Evolutionary conservation across 805 yeast species (phyloP).

Genomic region (Myxozyma neotropica): DNA sequence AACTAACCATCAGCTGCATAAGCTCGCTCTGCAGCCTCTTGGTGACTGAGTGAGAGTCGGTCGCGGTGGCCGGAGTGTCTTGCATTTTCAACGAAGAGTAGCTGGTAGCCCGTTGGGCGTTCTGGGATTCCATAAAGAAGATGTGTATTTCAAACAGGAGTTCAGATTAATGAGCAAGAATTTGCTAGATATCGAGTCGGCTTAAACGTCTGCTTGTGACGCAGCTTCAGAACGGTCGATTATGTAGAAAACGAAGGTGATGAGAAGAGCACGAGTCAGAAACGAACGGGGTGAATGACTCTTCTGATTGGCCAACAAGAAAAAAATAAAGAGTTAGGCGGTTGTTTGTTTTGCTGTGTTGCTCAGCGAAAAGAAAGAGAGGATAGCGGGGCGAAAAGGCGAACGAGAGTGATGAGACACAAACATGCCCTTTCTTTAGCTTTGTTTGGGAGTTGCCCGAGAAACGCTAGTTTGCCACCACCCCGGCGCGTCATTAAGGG

Average conservation of each 20-base stretch:
- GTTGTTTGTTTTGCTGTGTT: too few species aligned
- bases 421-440: not conserved
- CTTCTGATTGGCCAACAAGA: not conserved
- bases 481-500: not conserved
- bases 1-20: conserved; percentile 51
- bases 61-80: conserved; percentile 33
- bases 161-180: not conserved
- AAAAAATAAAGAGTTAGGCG: not conserved
- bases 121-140: conserved; percentile 33
- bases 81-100: conserved; percentile 33
- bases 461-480: conserved; percentile 1
- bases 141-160: not conserved
- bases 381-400: not conserved
- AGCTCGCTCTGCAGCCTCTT: conserved; percentile 56
- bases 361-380: not conserved
- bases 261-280: conserved; percentile 2
- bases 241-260: not conserved
- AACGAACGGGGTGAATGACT: not conserved
- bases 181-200: not conserved
- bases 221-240: not conserved
- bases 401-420: not conserved
- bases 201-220: too few species aligned
- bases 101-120: conserved; percentile 28
- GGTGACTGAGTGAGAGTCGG: conserved; percentile 53
- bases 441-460: conserved; percentile 13